Evolutionary conservation across 495 filamentous ascomycete genomes (phyloP).

Genomic region (Hypoxylon crocopeplum): DNA sequence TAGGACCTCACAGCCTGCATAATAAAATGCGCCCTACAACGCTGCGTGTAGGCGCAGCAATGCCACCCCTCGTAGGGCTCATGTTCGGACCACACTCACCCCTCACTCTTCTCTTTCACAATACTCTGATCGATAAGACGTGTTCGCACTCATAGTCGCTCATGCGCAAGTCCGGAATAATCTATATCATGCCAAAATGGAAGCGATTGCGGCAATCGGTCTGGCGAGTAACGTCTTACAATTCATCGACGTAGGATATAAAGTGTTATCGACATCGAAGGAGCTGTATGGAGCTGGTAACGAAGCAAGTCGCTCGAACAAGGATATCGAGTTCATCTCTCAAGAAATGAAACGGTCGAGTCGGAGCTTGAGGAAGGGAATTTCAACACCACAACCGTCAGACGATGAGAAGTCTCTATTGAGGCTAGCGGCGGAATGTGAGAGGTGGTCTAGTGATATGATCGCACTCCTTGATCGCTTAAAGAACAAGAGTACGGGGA

Average conservation of each 20-base stretch:
- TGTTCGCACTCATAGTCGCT: too few species aligned
- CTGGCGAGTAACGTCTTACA: conserved; percentile 44
- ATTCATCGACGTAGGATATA: conserved; percentile 47
- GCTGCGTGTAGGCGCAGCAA: too few species aligned
- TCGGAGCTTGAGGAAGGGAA: neutral
- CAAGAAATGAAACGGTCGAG: conserved; percentile 19
- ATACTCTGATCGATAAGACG: too few species aligned
- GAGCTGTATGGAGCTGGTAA: conserved; percentile 39
- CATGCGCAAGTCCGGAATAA: neutral
- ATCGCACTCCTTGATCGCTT: conserved; percentile 26
- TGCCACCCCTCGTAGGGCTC: too few species aligned
- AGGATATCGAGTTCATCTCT: conserved; percentile 21
- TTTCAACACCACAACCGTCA: neutral
- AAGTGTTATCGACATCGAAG: conserved; percentile 33
- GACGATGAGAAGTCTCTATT: conserved; percentile 40
- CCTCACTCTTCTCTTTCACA: too few species aligned
- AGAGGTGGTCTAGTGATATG: conserved; percentile 21
- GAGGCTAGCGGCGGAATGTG: conserved; percentile 26
- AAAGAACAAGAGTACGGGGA: conserved; percentile 29
- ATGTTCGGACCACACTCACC: too few species aligned
- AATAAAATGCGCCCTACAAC: too few species aligned
- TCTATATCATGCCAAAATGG: conserved; percentile 37
- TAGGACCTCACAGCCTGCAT: too few species aligned
- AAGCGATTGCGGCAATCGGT: conserved; percentile 48
- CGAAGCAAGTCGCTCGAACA: conserved; percentile 35